A percentile compares a stretch with the other conserved stretches of the same genome.
phyloP scores from a whole-genome alignment of 495 filamentous ascomycete species.

The Aspergillus steynii region DNA sequence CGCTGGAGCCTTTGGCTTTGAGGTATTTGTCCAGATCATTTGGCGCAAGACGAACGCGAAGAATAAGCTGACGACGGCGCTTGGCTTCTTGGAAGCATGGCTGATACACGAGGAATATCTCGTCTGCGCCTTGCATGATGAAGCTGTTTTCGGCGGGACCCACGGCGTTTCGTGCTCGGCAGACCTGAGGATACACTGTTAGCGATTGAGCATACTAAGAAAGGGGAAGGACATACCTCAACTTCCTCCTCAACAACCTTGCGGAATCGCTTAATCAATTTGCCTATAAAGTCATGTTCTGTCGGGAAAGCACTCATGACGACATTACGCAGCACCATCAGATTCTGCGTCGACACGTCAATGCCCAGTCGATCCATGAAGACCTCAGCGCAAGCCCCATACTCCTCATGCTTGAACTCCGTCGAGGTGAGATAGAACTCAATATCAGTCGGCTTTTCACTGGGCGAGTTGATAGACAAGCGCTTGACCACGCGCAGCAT shows the following conservation, averaged over 20 bases:
- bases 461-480: conserved; percentile 35
- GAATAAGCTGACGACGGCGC: background rate
- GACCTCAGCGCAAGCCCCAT: conserved; percentile 39
- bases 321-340: conserved; percentile 43
- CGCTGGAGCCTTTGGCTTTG: background rate
- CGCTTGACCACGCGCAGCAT: conserved; percentile 39
- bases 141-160: background rate
- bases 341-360: conserved; percentile 22
- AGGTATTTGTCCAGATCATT: background rate
- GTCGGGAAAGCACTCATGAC: conserved; percentile 44
- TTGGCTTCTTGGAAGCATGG: background rate
- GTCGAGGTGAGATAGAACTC: conserved; percentile 45
- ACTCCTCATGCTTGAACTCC: conserved; percentile 33
- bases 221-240: conserved; percentile 10
- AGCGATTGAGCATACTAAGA: background rate
- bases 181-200: background rate
- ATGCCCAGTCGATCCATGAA: conserved; percentile 43
- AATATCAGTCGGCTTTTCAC: conserved; percentile 36
- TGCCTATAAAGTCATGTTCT: conserved; percentile 33
- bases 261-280: conserved; percentile 31
- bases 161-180: background rate
- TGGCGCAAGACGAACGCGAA: background rate
- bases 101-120: conserved; percentile 1
- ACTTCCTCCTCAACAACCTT: conserved; percentile 41
- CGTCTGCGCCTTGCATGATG: background rate